phyloP scores from a whole-genome alignment of 345 rosid species.

The Eucalyptus sp. region DNA sequence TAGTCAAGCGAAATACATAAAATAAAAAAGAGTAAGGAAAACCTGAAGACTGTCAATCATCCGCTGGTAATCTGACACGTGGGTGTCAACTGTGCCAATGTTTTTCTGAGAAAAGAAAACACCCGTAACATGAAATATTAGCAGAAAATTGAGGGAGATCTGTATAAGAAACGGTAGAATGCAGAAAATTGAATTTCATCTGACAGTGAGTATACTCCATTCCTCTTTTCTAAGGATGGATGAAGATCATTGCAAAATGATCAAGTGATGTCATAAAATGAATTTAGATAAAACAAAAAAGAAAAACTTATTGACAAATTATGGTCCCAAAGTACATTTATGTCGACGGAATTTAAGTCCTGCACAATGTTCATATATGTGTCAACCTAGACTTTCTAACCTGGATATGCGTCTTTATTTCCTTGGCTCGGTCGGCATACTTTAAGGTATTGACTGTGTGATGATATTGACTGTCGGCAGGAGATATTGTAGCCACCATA shows the following conservation, averaged over 20 bases:
- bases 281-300: neutral
- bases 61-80: slow-evolving; percentile 87
- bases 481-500: slow-evolving; percentile 87
- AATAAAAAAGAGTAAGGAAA: neutral
- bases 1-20: neutral
- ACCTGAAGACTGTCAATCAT: slow-evolving; percentile 98
- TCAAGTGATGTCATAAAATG: neutral
- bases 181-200: neutral
- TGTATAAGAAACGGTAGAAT: neutral
- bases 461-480: slow-evolving; percentile 48
- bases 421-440: slow-evolving; percentile 98
- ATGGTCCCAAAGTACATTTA: neutral
- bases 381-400: slow-evolving; percentile 8
- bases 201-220: neutral
- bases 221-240: neutral
- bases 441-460: slow-evolving; percentile 88
- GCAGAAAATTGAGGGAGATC: neutral
- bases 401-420: slow-evolving; percentile 89
- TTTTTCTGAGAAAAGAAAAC: slow-evolving; percentile 49
- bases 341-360: neutral
- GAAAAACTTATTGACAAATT: neutral
- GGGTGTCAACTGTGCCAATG: slow-evolving; percentile 80
- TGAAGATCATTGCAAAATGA: neutral
- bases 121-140: neutral
- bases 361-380: neutral